Percentiles rank a stretch among this genome's conserved stretches.
Conservation (phyloP, 176 grass and related monocot genomes). For the Rhynchospora tenuis region DNA sequence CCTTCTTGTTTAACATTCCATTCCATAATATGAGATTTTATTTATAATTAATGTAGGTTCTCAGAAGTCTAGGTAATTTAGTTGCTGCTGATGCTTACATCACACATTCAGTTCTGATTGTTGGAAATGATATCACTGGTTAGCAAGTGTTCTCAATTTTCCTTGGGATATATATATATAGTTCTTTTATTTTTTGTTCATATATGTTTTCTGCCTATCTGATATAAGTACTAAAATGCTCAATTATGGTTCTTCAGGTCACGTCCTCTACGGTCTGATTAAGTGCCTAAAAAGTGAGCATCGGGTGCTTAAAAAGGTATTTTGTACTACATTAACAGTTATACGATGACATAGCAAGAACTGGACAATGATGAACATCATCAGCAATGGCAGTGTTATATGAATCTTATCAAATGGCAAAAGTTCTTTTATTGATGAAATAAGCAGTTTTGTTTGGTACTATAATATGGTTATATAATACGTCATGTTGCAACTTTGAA, state of each 20-base stretch:
- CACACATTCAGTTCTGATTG: conserved; percentile 55
- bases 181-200: conserved; percentile 11
- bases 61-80: conserved; percentile 90
- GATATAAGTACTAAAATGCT: conserved; percentile 16
- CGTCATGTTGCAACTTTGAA: not conserved
- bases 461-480: conserved; percentile 23
- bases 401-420: not conserved
- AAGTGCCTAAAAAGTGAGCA: conserved; percentile 93
- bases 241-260: conserved; percentile 48
- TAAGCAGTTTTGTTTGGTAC: not conserved
- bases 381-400: not conserved
- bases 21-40: conserved; percentile 1
- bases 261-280: conserved; percentile 71
- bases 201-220: not conserved
- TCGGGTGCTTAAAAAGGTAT: conserved; percentile 90
- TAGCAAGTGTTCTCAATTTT: conserved; percentile 22
- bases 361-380: not conserved
- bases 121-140: conserved; percentile 81
- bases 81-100: conserved; percentile 74
- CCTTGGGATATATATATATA: not conserved
- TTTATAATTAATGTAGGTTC: conserved; percentile 54
- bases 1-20: not conserved
- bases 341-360: not conserved
- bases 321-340: conserved; percentile 13
- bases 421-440: not conserved